phyloP scores from a whole-genome alignment of 768 basidiomycete genomes.

The Jaapia argillacea region DNA sequence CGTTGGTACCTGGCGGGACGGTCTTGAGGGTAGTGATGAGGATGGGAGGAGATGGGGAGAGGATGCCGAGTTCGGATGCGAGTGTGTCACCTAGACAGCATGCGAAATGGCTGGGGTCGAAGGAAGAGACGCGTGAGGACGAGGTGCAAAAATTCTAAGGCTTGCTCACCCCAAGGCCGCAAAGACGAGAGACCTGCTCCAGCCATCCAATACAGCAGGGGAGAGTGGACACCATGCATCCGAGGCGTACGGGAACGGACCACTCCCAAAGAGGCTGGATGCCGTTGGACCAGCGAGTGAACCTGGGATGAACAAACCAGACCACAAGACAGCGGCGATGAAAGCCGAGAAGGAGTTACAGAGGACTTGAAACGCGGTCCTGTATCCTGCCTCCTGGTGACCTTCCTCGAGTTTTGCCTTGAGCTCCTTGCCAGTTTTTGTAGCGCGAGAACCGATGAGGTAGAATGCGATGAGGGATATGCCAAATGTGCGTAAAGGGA shows the following conservation, averaged over 20 bases:
- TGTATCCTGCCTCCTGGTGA: constrained; percentile 63
- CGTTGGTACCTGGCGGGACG: constrained; percentile 89
- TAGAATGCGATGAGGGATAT: constrained; percentile 69
- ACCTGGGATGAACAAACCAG: constrained; percentile 39
- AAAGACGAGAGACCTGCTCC: constrained; percentile 55
- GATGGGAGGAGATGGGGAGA: constrained; percentile 56
- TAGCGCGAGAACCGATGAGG: constrained; percentile 70
- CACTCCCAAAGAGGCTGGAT: constrained; percentile 7
- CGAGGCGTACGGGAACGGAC: constrained; percentile 23
- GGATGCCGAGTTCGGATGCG: constrained; percentile 87
- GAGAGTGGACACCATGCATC: constrained; percentile 56
- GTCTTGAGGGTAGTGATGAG: constrained; percentile 68
- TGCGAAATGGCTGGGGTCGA: constrained; percentile 58
- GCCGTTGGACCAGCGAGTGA: constrained; percentile 16
- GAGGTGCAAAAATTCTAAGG: background rate
- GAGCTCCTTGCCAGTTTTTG: constrained; percentile 71
- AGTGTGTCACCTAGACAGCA: constrained; percentile 90
- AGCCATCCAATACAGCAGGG: constrained; percentile 29
- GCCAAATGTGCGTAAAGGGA: constrained; percentile 57
- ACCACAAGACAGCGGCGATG: constrained; percentile 54
- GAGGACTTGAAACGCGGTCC: constrained; percentile 73
- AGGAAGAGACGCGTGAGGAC: background rate
- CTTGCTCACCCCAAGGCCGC: constrained; percentile 50
- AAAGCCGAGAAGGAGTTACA: constrained; percentile 68
- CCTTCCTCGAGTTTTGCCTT: constrained; percentile 77